These are phyloP conservation scores for Pleoardoris graminearum DNA, from an alignment of 2,329 filamentous ascomycete species.

Conservation along the genomic window DNA sequence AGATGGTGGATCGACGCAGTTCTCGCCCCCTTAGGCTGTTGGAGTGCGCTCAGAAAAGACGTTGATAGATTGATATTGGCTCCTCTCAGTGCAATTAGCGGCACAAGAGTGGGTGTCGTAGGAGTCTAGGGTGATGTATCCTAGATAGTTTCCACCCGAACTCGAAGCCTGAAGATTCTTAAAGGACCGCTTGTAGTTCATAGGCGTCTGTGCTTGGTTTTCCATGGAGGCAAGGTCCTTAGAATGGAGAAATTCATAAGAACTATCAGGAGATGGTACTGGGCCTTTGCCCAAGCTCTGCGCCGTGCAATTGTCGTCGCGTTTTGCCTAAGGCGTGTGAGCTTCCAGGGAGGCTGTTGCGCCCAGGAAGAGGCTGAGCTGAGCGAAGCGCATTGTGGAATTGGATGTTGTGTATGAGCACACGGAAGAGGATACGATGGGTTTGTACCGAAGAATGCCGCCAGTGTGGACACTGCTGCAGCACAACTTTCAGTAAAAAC, in stretches of 20 bases:
- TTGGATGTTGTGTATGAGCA: background rate
- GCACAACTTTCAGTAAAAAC: background rate
- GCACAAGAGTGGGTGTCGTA: slow-evolving; percentile 36
- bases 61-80: slow-evolving; percentile 26
- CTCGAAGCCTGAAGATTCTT: slow-evolving; percentile 30
- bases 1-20: slow-evolving; percentile 21
- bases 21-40: slow-evolving; percentile 9
- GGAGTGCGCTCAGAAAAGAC: slow-evolving; percentile 32
- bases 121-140: slow-evolving; percentile 20
- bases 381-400: background rate
- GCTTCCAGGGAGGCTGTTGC: background rate
- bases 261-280: slow-evolving; percentile 13
- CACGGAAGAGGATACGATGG: background rate
- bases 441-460: background rate
- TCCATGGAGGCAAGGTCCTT: slow-evolving; percentile 17
- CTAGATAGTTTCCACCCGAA: slow-evolving; percentile 23
- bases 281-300: slow-evolving; percentile 16
- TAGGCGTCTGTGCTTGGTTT: slow-evolving; percentile 25
- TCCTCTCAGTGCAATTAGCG: slow-evolving; percentile 17
- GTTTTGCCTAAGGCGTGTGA: background rate
- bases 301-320: slow-evolving; percentile 10
- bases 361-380: background rate
- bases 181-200: slow-evolving; percentile 30
- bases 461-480: background rate
- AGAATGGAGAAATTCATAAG: slow-evolving; percentile 22